A percentile compares a stretch with the other conserved stretches of the same genome.
Conservation (phyloP, 441 rosid genomes). For the Pelargonium hybrid region DNA sequence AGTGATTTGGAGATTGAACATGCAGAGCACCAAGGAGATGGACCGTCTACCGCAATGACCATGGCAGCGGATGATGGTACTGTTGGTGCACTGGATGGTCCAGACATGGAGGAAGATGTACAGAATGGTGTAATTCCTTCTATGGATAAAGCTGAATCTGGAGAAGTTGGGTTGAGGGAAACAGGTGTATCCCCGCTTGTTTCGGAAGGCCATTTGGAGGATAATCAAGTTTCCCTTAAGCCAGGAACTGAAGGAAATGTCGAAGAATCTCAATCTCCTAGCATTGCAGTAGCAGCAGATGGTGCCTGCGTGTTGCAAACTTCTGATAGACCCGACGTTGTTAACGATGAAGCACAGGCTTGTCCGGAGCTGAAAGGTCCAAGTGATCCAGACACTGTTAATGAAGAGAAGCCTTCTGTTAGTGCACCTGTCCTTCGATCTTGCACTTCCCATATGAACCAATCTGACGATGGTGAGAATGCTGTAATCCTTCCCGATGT, state of each 20-base stretch:
- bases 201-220: conserved; percentile 22
- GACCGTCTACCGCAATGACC: conserved; percentile 22
- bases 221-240: conserved; percentile 24
- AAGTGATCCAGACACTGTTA: conserved; percentile 15
- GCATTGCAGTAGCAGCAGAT: conserved; percentile 20
- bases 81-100: conserved; percentile 24
- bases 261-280: conserved; percentile 20
- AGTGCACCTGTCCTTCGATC: conserved; percentile 20
- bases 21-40: conserved; percentile 20
- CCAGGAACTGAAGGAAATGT: conserved; percentile 21
- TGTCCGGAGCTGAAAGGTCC: conserved; percentile 25
- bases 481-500: conserved; percentile 14
- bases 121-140: conserved; percentile 20
- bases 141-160: conserved; percentile 18
- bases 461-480: conserved; percentile 20
- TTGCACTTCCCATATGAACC: conserved; percentile 29
- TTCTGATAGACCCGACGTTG: conserved; percentile 23
- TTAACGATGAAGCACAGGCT: conserved; percentile 32
- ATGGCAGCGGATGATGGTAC: conserved; percentile 26
- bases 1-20: conserved; percentile 27
- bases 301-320: conserved; percentile 28
- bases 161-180: conserved; percentile 17
- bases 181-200: conserved; percentile 29
- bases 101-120: conserved; percentile 28
- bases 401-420: conserved; percentile 21